phyloP scores from a whole-genome alignment of 768 basidiomycete genomes.

The Suillus decipiens region DNA sequence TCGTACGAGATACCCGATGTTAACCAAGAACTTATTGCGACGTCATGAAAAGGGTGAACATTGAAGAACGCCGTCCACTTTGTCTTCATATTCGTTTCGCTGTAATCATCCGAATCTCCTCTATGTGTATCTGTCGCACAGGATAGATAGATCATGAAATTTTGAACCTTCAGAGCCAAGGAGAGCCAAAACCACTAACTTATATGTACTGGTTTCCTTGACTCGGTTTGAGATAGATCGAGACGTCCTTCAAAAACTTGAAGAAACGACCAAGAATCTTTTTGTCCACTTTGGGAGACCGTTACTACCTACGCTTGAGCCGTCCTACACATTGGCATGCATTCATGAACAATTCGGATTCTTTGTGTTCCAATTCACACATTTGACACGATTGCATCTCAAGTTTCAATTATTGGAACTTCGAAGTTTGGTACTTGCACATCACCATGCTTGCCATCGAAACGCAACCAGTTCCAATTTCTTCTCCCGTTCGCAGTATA shows the following conservation, averaged over 20 bases:
- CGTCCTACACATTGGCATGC: not conserved
- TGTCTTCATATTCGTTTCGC: not conserved
- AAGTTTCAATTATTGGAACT: not conserved
- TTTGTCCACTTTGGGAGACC: not conserved
- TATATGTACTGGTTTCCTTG: too few relatives aligned
- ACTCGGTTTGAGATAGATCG: too few relatives aligned
- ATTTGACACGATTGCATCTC: not conserved
- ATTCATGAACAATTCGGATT: not conserved
- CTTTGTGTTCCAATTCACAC: not conserved
- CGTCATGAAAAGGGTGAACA: not conserved
- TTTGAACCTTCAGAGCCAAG: not conserved
- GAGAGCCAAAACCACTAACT: too few relatives aligned
- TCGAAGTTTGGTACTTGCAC: not conserved
- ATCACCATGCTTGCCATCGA: not conserved
- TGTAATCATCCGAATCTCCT: not conserved
- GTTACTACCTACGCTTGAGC: not conserved
- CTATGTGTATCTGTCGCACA: not conserved
- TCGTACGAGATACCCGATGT: not conserved
- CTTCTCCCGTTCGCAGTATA: conserved; percentile 2
- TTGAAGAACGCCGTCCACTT: not conserved
- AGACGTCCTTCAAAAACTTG: not conserved
- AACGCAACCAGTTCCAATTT: not conserved
- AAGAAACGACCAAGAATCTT: not conserved
- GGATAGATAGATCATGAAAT: not conserved
- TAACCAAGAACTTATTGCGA: not conserved